Base-by-base conservation (phyloP, 106 monocot species). In the Allium fistulosum region DNA sequence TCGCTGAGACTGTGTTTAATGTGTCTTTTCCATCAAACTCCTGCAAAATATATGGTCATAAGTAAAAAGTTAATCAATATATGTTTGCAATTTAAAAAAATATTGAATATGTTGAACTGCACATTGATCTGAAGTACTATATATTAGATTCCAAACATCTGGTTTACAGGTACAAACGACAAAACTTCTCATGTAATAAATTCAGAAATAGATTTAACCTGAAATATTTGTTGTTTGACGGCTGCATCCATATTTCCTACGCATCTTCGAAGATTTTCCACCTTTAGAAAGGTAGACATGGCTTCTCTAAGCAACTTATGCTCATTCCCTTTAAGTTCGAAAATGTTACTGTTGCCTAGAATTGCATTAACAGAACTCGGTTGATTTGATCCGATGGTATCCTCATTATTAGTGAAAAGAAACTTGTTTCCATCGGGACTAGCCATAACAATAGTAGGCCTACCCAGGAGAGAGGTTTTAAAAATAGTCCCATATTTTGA, bases 381-480 rank as follows among this genome's bases (percentile, higher is more conserved):
- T 12, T 49, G 48, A 18, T 74, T 66, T 11, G 11, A 47, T 0
- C 17, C 12, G 49, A 66, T 58, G 13, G 48, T 28, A 48, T 60
- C 11, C 16, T 62, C 61, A 14, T 51, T 72, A 8, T 17, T 11
- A 17, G 48, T 14, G 50, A 74, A 67, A 51, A 74, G 11, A 63
- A 74, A 74, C 14, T 51, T 27, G 26, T 74, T 74, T 7, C 59
- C 66, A 2, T 66, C 18, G 4, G 67, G 6, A 11, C 74, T 67
- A 15, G 67, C 59, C 4, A 67, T 22, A 17, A 74, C 57, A 6
- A 67, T 49, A 3, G 74, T 74, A 10, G 74, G 67, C n/a, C 51
- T 58, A 6, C 74, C 74, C 4, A 74, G 13, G 58, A 74, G 74
- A 0, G 74, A 74, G 67, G 59, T 66, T 28, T 74, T 74, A 27